Percentiles rank a stretch among this genome's conserved stretches.
phyloP scores from a whole-genome alignment of 495 filamentous ascomycete genomes.

The Aspergillus olivimuriae region DNA sequence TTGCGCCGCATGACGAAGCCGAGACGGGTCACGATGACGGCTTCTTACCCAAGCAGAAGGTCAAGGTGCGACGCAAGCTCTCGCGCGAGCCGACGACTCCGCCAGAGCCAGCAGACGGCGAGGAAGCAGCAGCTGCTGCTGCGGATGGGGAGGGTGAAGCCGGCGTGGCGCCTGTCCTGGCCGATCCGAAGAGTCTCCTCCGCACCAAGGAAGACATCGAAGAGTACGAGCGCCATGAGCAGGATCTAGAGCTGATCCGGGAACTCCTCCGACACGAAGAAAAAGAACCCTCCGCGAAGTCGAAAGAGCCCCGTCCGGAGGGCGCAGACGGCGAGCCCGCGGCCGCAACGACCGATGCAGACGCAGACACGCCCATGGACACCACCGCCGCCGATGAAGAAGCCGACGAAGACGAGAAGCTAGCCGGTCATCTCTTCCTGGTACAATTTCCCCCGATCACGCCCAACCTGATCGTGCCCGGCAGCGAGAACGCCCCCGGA shows the following conservation, averaged over 20 bases:
- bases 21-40: conserved; percentile 26
- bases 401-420: conserved; percentile 28
- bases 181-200: conserved; percentile 31
- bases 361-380: conserved; percentile 11
- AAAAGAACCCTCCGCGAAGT: conserved; percentile 8
- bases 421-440: conserved; percentile 41
- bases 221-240: conserved; percentile 38
- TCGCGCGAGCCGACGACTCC: conserved; percentile 13
- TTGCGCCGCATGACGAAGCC: conserved; percentile 21
- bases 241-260: conserved; percentile 34
- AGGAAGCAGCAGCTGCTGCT: conserved; percentile 2
- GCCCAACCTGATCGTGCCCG: conserved; percentile 38
- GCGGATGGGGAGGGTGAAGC: conserved; percentile 4
- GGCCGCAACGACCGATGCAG: conserved; percentile 6
- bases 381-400: conserved; percentile 14
- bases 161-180: conserved; percentile 15
- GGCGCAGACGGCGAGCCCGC: conserved; percentile 4
- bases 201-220: conserved; percentile 43
- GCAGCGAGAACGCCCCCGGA: conserved; percentile 10
- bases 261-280: conserved; percentile 26
- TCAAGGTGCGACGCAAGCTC: conserved; percentile 34
- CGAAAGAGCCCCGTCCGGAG: conserved; percentile 10
- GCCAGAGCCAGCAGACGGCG: conserved; percentile 5
- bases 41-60: conserved; percentile 31
- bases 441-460: conserved; percentile 53